These are phyloP conservation scores for Paxillus involutus DNA, from an alignment of 768 basidiomycete genomes.

Conservation along the genomic window DNA sequence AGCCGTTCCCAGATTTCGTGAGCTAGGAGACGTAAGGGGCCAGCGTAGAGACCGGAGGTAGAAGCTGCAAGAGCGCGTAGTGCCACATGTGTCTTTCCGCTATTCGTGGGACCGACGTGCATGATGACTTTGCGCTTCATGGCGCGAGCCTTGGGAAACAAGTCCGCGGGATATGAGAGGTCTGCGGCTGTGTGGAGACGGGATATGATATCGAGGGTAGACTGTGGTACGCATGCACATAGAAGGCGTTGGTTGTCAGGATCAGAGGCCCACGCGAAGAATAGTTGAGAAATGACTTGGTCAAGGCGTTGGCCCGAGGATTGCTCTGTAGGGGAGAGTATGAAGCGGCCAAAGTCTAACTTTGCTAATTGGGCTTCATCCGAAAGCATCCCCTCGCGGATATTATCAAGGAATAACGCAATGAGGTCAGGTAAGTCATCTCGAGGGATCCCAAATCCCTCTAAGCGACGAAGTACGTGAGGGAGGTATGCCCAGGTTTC, in stretches of 20 bases:
- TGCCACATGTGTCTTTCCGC: slow-evolving; percentile 94
- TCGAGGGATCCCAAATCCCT: slow-evolving; percentile 47
- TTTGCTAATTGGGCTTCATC: slow-evolving; percentile 17
- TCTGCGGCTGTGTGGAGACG: slow-evolving; percentile 40
- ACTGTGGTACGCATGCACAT: slow-evolving; percentile 23
- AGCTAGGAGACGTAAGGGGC: slow-evolving; percentile 89
- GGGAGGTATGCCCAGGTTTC: slow-evolving; percentile 37
- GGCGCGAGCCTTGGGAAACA: slow-evolving; percentile 51
- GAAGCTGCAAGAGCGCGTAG: slow-evolving; percentile 84
- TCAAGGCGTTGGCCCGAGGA: slow-evolving; percentile 37
- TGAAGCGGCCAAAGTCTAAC: slow-evolving; percentile 46
- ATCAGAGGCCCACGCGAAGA: slow-evolving; percentile 56
- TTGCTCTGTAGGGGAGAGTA: slow-evolving; percentile 31
- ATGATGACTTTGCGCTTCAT: slow-evolving; percentile 80
- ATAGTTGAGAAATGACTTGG: slow-evolving; percentile 48
- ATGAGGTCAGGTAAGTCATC: slow-evolving; percentile 42
- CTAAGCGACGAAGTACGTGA: slow-evolving; percentile 39
- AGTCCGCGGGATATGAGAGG: slow-evolving; percentile 47
- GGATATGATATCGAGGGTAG: slow-evolving; percentile 39
- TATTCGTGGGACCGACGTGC: slow-evolving; percentile 98
- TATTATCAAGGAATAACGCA: slow-evolving; percentile 37
- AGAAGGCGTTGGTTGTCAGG: slow-evolving; percentile 28
- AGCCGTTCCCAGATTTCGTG: slow-evolving; percentile 93
- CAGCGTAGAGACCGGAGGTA: slow-evolving; percentile 76
- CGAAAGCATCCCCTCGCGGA: slow-evolving; percentile 34